phyloP scores from a whole-genome alignment of 345 rosid genomes.

The Heritiera fomes region DNA sequence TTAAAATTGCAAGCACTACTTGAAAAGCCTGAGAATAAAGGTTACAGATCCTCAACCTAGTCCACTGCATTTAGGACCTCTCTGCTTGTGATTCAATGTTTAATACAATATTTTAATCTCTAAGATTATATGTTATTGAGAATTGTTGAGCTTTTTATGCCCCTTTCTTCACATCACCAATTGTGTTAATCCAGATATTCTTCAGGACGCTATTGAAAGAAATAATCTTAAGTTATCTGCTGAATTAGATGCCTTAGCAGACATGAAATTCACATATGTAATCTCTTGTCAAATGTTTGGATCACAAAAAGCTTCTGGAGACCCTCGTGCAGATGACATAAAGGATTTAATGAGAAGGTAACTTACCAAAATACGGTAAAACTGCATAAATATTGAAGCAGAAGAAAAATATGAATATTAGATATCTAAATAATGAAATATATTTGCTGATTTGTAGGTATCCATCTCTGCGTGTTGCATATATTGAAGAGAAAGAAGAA shows the following conservation, averaged over 20 bases:
- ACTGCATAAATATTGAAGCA: background rate
- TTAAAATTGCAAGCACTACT: constrained; percentile 83
- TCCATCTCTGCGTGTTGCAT: constrained; percentile 90
- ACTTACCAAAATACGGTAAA: constrained; percentile 20
- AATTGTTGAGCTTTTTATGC: constrained; percentile 10
- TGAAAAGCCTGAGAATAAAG: constrained; percentile 77
- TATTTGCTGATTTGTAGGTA: constrained; percentile 52
- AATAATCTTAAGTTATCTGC: constrained; percentile 62
- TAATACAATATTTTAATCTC: background rate
- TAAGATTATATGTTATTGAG: background rate
- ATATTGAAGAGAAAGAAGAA: constrained; percentile 93
- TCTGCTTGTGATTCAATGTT: constrained; percentile 11
- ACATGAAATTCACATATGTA: constrained; percentile 84
- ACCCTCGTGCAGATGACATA: constrained; percentile 84
- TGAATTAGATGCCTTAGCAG: constrained; percentile 75
- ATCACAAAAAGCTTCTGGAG: constrained; percentile 74
- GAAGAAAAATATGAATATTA: constrained; percentile 4
- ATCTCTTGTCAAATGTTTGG: constrained; percentile 89
- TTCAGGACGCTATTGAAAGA: constrained; percentile 66
- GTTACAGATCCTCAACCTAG: constrained; percentile 38
- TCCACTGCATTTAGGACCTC: constrained; percentile 7
- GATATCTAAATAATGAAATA: constrained; percentile 24
- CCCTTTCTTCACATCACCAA: background rate
- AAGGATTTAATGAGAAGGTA: constrained; percentile 86
- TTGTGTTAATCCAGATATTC: constrained; percentile 59